Percentiles rank a stretch among this genome's conserved stretches.
These are phyloP conservation scores for Coniosporium tulheliwenetii DNA, from an alignment of 2,329 filamentous ascomycete species.

Conservation along the genomic window DNA sequence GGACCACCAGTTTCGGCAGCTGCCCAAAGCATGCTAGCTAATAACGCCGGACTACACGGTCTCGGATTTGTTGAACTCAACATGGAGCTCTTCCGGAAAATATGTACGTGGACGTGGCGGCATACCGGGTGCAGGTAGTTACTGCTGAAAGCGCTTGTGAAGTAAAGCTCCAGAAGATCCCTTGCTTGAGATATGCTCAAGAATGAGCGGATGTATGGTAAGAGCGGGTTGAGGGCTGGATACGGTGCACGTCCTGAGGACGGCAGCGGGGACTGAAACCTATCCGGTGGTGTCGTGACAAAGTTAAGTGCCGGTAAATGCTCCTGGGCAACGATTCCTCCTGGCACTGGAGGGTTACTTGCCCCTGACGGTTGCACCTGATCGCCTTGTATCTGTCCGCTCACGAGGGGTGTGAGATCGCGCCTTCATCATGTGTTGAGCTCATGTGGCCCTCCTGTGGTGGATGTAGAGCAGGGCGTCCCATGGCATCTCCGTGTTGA, in stretches of 20 bases:
- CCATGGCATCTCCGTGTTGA: too few relatives aligned
- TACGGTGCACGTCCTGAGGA: neutral
- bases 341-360: neutral
- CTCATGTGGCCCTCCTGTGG: too few relatives aligned
- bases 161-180: conserved; percentile 32
- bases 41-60: conserved; percentile 26
- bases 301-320: neutral
- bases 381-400: neutral
- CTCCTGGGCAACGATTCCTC: neutral
- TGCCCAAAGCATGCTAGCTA: conserved; percentile 33
- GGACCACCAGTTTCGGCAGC: conserved; percentile 27
- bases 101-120: conserved; percentile 31
- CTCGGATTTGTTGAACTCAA: conserved; percentile 25
- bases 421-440: too few relatives aligned
- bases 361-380: neutral
- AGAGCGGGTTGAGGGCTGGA: conserved; percentile 1
- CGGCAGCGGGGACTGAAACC: neutral
- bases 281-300: neutral
- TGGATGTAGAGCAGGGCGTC: too few relatives aligned
- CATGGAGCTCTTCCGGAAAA: conserved; percentile 30
- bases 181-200: conserved; percentile 16
- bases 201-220: conserved; percentile 1
- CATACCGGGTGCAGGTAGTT: conserved; percentile 29
- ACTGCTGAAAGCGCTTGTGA: conserved; percentile 25
- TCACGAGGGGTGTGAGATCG: neutral